phyloP scores from a whole-genome alignment of 352 stramenopile genomes.

The Phytophthora quininea region DNA sequence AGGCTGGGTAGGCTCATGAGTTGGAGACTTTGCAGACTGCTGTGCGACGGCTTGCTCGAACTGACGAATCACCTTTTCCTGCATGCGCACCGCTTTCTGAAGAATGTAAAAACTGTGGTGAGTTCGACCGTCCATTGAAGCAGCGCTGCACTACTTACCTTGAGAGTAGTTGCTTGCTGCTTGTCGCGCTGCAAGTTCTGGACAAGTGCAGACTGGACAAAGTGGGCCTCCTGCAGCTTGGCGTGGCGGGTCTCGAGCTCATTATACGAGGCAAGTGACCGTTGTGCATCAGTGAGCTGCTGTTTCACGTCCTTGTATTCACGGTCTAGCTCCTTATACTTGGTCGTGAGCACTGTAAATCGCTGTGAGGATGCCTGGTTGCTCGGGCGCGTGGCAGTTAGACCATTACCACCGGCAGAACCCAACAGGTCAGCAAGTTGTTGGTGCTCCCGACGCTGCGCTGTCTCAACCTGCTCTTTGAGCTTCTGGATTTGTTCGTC shows the following conservation, averaged over 20 bases:
- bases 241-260: slow-evolving; percentile 54
- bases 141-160: slow-evolving; percentile 28
- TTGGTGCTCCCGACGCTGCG: slow-evolving; percentile 45
- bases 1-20: not conserved
- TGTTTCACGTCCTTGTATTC: slow-evolving; percentile 38
- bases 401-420: slow-evolving; percentile 17
- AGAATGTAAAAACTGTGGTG: not conserved
- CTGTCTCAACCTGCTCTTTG: slow-evolving; percentile 33
- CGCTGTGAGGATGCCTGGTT: slow-evolving; percentile 48
- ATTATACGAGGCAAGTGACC: slow-evolving; percentile 29
- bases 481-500: slow-evolving; percentile 50
- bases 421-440: slow-evolving; percentile 45
- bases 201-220: slow-evolving; percentile 66
- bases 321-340: slow-evolving; percentile 72
- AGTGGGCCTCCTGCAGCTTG: slow-evolving; percentile 75
- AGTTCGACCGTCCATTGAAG: no score
- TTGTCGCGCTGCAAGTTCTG: slow-evolving; percentile 77
- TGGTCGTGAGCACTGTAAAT: slow-evolving; percentile 57
- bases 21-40: slow-evolving; percentile 28
- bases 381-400: slow-evolving; percentile 4
- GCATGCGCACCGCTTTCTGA: slow-evolving; percentile 71
- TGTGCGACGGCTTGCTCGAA: slow-evolving; percentile 70
- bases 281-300: slow-evolving; percentile 44
- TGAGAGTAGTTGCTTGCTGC: slow-evolving; percentile 52
- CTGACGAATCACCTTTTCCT: slow-evolving; percentile 83